A percentile compares a stretch with the other conserved stretches of the same genome.
These are phyloP conservation scores for Acanthamoeba lenticulata DNA, from an alignment of 208 protist genomes.

Conservation along the genomic window DNA sequence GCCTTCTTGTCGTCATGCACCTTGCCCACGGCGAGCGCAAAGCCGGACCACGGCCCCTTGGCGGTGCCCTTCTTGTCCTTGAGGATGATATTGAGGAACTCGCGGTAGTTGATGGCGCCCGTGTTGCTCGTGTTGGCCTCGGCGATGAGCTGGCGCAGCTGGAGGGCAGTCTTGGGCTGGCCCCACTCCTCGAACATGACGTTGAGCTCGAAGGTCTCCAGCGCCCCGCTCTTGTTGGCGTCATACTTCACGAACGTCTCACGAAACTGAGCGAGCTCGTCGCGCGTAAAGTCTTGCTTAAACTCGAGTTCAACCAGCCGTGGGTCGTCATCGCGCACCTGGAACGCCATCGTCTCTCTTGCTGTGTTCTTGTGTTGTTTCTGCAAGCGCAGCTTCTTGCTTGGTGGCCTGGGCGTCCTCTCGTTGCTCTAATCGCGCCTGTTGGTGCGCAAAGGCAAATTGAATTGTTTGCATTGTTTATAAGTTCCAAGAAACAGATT, in stretches of 20 bases:
- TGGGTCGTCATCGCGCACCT: background rate
- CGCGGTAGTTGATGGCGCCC: constrained; percentile 17
- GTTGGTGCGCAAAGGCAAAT: too few species aligned
- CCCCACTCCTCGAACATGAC: constrained; percentile 2
- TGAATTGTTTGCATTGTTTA: too few species aligned
- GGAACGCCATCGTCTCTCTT: background rate
- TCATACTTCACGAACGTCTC: constrained; percentile 8
- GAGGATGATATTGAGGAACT: constrained; percentile 2
- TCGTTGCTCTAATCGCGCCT: too few species aligned
- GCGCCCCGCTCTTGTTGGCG: background rate
- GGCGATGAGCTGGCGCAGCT: background rate
- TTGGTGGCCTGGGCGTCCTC: too few species aligned
- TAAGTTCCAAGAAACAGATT: too few species aligned
- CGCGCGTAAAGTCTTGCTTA: background rate
- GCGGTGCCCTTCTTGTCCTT: constrained; percentile 16
- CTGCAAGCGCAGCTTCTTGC: too few species aligned
- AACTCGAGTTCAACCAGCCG: background rate
- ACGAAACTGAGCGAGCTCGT: background rate
- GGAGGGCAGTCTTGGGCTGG: background rate
- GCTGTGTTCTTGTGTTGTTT: background rate
- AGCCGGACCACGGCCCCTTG: constrained; percentile 8
- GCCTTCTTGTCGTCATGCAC: background rate
- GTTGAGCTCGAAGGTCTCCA: constrained; percentile 23
- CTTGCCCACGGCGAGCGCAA: background rate
- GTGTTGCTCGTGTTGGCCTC: background rate